Base-by-base conservation (phyloP, 139 green algal genomes). In the Coelastrella sp. region DNA sequence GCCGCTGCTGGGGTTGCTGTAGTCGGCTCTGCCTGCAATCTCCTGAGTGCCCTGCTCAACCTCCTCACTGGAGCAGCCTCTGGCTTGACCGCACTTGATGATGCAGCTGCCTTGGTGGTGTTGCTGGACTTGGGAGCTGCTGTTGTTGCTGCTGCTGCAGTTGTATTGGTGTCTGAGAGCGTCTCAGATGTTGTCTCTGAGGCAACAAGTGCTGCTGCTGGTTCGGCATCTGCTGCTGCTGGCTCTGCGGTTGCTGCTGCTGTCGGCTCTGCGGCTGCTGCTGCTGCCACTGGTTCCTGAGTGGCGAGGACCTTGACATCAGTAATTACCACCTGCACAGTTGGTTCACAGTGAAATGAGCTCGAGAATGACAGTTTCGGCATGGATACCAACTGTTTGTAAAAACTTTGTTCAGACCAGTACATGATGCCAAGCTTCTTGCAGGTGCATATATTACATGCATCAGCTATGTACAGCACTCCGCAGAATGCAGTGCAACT, bases 241-340 rank as follows among this genome's bases (percentile, higher is more conserved):
- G 34, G 34, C 6, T 3, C 40, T 79, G 69, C n/a, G 40, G 41
- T 37, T 79, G 41, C 69, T 30, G 41, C 8, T 37, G 69, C 25
- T 43, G 72, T 32, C 30, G 43, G n/a, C 72, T 7, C n/a, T 40
- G 64, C 69, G 5, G 23, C 69, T 40, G 72, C 72, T 45, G 72
- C 45, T 37, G 43, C 72, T 30, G 66, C 35, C 66, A 17, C 13
- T 30, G 9, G 38, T 34, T 35, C 6, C 25, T 27, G 30, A 66
- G 72, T 66, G 32, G 41, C 41, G 19, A 80, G 45, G 27, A 48
- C 13, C 45, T 80, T 80, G 8, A 80, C 45, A 32, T 80, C n/a
- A 11, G 72, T 66, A 13, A 80, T 25, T 8, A 80, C 45, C 5
- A 80, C 72, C 72, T 80, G 45, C 11, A n/a, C n/a, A n/a, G n/a